phyloP scores from a whole-genome alignment of 2,329 filamentous ascomycete genomes.

The Colletotrichum tamarilloi region DNA sequence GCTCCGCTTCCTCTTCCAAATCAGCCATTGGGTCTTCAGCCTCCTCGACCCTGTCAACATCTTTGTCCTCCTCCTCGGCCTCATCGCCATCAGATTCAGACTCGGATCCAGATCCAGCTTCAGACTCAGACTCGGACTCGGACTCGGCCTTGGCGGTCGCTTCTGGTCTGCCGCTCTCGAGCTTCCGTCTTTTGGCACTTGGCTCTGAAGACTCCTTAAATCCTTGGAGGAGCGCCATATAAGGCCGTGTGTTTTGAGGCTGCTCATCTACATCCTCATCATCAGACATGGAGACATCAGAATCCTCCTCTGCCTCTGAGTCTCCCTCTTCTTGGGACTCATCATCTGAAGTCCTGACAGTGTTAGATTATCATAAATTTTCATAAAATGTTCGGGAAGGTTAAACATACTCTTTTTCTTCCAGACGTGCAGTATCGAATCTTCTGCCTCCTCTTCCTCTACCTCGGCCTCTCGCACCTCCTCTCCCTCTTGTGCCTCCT shows the following conservation, averaged over 20 bases:
- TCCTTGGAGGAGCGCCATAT: conserved; percentile 69
- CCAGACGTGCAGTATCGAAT: conserved; percentile 53
- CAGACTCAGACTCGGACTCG: conserved; percentile 37
- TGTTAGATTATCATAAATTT: background rate
- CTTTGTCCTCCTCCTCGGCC: conserved; percentile 44
- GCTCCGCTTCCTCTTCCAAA: conserved; percentile 39
- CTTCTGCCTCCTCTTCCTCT: conserved; percentile 42
- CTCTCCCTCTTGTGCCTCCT: conserved; percentile 49
- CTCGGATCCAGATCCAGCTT: conserved; percentile 36
- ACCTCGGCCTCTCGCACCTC: conserved; percentile 45
- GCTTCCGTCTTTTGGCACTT: conserved; percentile 67
- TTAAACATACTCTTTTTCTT: conserved; percentile 51
- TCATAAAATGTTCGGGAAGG: background rate
- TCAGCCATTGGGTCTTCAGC: conserved; percentile 36
- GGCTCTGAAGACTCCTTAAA: conserved; percentile 59
- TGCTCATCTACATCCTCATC: conserved; percentile 56
- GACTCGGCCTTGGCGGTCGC: conserved; percentile 36
- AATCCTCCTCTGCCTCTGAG: conserved; percentile 50
- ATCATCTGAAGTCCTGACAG: conserved; percentile 37
- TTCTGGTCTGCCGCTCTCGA: conserved; percentile 51
- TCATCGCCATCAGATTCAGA: conserved; percentile 37
- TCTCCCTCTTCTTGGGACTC: conserved; percentile 43
- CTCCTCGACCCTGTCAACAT: conserved; percentile 36
- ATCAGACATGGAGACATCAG: conserved; percentile 52
- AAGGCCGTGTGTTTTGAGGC: conserved; percentile 57